Evolutionary conservation across 768 basidiomycete genomes (phyloP).

Genomic region (Cystoderma amianthinum): DNA sequence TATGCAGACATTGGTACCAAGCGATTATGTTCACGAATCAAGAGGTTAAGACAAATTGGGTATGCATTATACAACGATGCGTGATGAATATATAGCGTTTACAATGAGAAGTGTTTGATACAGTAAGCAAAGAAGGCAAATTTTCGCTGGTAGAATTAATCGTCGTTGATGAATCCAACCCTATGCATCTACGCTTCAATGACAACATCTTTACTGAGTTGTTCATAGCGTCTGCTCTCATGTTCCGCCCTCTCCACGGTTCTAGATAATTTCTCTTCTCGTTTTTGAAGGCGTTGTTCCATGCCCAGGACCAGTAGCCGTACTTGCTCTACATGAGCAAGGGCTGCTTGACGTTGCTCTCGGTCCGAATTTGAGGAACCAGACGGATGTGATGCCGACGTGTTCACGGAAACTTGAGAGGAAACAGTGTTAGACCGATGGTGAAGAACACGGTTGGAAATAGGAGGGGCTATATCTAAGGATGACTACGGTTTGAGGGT

Average conservation of each 20-base stretch:
- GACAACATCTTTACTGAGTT: slow-evolving; percentile 31
- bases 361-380: slow-evolving; percentile 6
- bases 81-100: too few species aligned
- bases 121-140: too few species aligned
- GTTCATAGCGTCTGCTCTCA: slow-evolving; percentile 50
- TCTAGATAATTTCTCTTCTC: slow-evolving; percentile 57
- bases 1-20: too few species aligned
- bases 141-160: too few species aligned
- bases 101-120: too few species aligned
- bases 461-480: slow-evolving; percentile 7
- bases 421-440: slow-evolving; percentile 26
- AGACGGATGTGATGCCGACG: neutral
- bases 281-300: slow-evolving; percentile 60
- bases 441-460: slow-evolving; percentile 12
- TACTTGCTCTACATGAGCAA: slow-evolving; percentile 63
- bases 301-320: slow-evolving; percentile 66
- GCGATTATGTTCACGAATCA: too few species aligned
- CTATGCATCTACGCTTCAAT: slow-evolving; percentile 19
- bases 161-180: too few species aligned
- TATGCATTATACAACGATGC: too few species aligned
- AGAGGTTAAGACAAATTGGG: too few species aligned
- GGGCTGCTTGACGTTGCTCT: slow-evolving; percentile 28
- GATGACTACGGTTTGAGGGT: slow-evolving; percentile 2
- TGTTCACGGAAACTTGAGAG: slow-evolving; percentile 5
- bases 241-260: slow-evolving; percentile 54